Base-by-base conservation (phyloP, 148 eudicot species). In the Silene latifolia region DNA sequence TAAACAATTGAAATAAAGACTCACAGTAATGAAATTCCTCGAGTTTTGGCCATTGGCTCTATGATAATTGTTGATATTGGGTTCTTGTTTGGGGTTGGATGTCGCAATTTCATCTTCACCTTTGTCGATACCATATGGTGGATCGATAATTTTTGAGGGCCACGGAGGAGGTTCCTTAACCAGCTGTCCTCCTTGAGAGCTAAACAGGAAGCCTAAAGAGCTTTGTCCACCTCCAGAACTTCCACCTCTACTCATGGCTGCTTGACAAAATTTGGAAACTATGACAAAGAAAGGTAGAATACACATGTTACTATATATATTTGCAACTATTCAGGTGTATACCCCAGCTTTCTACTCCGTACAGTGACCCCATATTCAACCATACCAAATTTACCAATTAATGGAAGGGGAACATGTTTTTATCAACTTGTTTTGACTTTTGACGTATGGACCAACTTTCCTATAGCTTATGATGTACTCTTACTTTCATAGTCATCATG, bases 211-310 rank as follows among this genome's bases (percentile, higher is more conserved):
- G 0, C 93, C 97, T 74, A 91, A 78, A 7, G 93, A 91, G 77
- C 91, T 91, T 72, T 84, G 90, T 11, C 97, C 97, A 66, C 97
- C 93, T 80, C n/a, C n/a, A n/a, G n/a, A n/a, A n/a, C n/a, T n/a
- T n/a, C n/a, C n/a, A n/a, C n/a, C n/a, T n/a, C 91, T 85, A 75
- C 88, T 89, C 93, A 89, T 89, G 79, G 62, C 20, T 67, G 12
- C 65, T 63, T 48, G 8, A 42, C 19, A 47, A 56, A 46, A 13
- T 72, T 32, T 21, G 57, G 24, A 3, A 57, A 53, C 32, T 56
- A 35, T 32, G n/a, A n/a, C n/a, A n/a, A 42, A 42, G 42, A 19
- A 59, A 32, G 75, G 47, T 57, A 9, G 17, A 19, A 21, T 57
- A 1, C 2, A 27, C 29, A 27, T 27, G 29, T 27, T 27, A 27